phyloP scores from a whole-genome alignment of 306 rosid genomes.

The Neltuma alba region DNA sequence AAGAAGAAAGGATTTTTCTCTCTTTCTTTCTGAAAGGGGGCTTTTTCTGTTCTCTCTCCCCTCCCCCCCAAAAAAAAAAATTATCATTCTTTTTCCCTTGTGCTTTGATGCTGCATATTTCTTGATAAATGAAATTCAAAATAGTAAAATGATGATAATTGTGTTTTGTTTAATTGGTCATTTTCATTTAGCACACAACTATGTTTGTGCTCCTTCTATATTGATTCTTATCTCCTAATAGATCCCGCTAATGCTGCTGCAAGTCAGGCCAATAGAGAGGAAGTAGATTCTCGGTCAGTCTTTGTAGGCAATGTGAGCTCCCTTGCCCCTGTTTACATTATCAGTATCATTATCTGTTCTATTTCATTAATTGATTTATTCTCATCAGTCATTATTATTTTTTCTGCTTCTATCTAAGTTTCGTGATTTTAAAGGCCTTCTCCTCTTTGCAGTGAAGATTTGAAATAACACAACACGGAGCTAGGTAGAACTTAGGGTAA shows the following conservation, averaged over 20 bases:
- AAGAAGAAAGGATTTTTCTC: not conserved
- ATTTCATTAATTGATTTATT: conserved; percentile 11
- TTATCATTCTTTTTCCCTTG: not conserved
- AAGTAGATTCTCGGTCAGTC: conserved; percentile 76
- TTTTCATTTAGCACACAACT: not conserved
- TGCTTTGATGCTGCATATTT: not conserved
- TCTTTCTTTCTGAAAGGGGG: not conserved
- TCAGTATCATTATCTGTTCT: conserved; percentile 22
- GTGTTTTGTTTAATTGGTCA: not conserved
- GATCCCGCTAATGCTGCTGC: conserved; percentile 69
- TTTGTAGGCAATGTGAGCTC: conserved; percentile 90
- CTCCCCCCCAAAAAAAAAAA: too few species aligned
- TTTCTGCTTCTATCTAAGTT: conserved; percentile 3
- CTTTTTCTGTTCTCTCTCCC: not conserved
- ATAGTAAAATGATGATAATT: not conserved
- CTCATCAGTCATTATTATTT: conserved; percentile 6
- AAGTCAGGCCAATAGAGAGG: conserved; percentile 74
- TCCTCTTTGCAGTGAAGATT: not conserved
- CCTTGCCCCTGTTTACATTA: conserved; percentile 35
- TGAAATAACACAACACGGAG: not conserved
- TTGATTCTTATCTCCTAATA: conserved; percentile 39
- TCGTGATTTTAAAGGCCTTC: not conserved
- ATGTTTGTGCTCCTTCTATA: conserved; percentile 22
- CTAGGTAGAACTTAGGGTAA: conserved; percentile 2
- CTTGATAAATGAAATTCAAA: not conserved